Conservation (phyloP, 1,284 basidiomycete species). For the Sporisorium sorghi region DNA sequence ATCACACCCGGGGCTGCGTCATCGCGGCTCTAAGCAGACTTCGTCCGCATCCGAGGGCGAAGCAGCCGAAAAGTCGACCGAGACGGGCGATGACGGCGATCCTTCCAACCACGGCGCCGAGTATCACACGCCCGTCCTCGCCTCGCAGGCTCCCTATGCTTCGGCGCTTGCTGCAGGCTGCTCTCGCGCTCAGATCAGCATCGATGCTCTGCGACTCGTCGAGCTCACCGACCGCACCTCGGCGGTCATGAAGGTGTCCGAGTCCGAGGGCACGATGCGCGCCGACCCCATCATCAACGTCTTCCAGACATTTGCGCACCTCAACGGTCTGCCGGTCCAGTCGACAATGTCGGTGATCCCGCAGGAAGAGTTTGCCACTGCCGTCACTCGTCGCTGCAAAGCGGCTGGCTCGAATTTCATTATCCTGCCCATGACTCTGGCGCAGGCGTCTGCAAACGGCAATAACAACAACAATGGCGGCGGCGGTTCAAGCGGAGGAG, state of each 20-base stretch:
- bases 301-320: conserved; percentile 82
- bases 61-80: conserved; percentile 28
- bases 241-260: conserved; percentile 83
- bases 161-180: conserved; percentile 20
- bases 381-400: conserved; percentile 77
- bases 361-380: conserved; percentile 77
- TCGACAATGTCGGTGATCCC: conserved; percentile 77
- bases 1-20: conserved; percentile 28
- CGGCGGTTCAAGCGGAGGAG: too few relatives aligned
- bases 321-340: conserved; percentile 78
- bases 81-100: conserved; percentile 29
- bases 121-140: conserved; percentile 41
- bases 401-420: conserved; percentile 79
- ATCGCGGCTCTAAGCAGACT: conserved; percentile 27
- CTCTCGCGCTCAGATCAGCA: conserved; percentile 45
- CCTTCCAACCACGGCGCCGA: conserved; percentile 38
- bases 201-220: conserved; percentile 61
- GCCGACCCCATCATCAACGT: conserved; percentile 84
- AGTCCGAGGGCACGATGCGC: conserved; percentile 76
- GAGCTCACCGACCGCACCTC: conserved; percentile 88
- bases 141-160: conserved; percentile 40
- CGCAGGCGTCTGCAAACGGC: conserved; percentile 12
- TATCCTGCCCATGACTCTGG: conserved; percentile 80
- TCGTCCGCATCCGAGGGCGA: conserved; percentile 27
- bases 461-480: conserved; percentile 2